Conservation (phyloP, 768 basidiomycete genomes). For the Suillus subalutaceus region DNA sequence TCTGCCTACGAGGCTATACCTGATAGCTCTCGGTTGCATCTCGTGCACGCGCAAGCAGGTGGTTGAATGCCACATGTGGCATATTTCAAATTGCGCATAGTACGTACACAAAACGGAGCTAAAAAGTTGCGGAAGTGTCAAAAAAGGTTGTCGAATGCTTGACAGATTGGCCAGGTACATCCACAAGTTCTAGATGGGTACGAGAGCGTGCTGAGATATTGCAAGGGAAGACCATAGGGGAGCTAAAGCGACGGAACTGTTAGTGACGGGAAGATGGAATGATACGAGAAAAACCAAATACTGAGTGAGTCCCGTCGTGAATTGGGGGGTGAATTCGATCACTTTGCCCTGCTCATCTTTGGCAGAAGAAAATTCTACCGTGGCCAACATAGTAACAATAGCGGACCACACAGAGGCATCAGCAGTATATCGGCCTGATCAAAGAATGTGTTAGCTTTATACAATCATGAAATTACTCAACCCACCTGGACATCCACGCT, state of each 20-base stretch:
- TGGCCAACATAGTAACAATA: not conserved
- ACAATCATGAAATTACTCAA: not conserved
- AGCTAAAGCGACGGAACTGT: not conserved
- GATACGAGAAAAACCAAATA: not conserved
- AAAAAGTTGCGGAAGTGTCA: no score
- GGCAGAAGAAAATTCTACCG: not conserved
- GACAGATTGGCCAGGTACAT: not conserved
- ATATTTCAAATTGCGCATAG: no score
- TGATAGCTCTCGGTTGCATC: no score
- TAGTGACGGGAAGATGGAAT: not conserved
- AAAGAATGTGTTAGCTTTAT: not conserved
- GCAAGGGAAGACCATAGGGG: not conserved
- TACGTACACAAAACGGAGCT: no score
- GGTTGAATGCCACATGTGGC: no score
- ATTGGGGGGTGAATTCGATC: not conserved
- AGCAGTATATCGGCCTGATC: not conserved
- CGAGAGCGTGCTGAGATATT: not conserved
- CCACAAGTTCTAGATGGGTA: not conserved
- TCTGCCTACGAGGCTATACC: no score
- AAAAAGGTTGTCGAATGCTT: no score
- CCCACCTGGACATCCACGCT: not conserved
- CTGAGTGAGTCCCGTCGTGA: not conserved
- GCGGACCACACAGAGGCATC: not conserved
- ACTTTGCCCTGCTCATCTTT: not conserved
- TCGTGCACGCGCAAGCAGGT: no score